Evolutionary conservation across 2,329 filamentous ascomycete genomes (phyloP), one percentile per base, ranked within the genome.

Genomic region (Thielaviopsis musarum): DNA sequence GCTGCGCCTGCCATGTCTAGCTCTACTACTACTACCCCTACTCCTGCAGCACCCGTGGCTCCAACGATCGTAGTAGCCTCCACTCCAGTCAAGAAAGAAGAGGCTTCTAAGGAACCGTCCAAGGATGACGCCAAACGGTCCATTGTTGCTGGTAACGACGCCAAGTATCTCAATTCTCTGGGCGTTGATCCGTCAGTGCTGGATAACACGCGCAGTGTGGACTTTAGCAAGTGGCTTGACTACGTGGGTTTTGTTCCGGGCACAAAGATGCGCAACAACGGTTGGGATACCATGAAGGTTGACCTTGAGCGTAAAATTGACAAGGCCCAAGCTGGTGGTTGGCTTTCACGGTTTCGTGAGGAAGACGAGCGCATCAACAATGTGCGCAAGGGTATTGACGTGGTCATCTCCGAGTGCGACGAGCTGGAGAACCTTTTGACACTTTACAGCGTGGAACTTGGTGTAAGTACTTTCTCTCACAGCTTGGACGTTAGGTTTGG

Each of bases 341-440:
- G 91, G 91, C 77, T 97, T 54, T 85, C 86, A 56, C 85, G 91
- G 62, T 79, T 85, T 64, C 76, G 91, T 64, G 87, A 93, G 64
- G 90, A 95, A 66, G 91, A 97, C 68, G 90, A 93, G 63, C 82
- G 91, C 61, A 87, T 96, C 1, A 85, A 89, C 61, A 86, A 87
- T 26, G 88, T 98, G 65, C 90, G 91, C 66, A 81, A 76, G 60
- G 83, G 95, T 59, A 84, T 98, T 59, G 91, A 98, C 68, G 79
- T 85, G 64, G 87, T 90, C n/a, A 90, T 98, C 66, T 80, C 84
- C 21, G 93, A 98, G 72, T 97, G 93, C 67, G 94, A 98, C 66
- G 91, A 97, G 72, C 76, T 98, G 61, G 93, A 98, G 69, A 94
- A 94, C 62, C 77, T 98, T 48, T 75, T 98, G 57, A 98, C 93